Conservation (phyloP, 768 basidiomycete genomes). For the Cyclocybe cylindracea region DNA sequence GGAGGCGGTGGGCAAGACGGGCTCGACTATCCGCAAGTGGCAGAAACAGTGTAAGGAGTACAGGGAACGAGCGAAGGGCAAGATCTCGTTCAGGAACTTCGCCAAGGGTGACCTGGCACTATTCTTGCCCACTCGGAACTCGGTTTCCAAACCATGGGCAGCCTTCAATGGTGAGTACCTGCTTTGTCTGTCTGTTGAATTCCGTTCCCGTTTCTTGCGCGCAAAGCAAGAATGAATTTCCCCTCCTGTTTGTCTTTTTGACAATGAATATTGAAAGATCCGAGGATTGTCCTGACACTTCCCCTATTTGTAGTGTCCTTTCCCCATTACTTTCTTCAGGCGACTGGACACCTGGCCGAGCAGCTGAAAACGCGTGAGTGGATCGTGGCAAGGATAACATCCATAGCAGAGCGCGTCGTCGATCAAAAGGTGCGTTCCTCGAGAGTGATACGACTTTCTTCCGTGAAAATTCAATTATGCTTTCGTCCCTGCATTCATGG, state of each 20-base stretch:
- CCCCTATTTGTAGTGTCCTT: slow-evolving; percentile 69
- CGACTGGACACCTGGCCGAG: slow-evolving; percentile 83
- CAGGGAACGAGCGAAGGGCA: slow-evolving; percentile 91
- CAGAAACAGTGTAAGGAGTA: slow-evolving; percentile 97
- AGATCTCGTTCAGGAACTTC: slow-evolving; percentile 96
- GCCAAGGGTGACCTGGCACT: slow-evolving; percentile 93
- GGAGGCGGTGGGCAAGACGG: slow-evolving; percentile 78
- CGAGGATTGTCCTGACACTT: slow-evolving; percentile 37
- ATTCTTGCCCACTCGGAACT: slow-evolving; percentile 95
- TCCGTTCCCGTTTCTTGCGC: not conserved
- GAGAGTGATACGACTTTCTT: slow-evolving; percentile 12
- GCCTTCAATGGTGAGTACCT: slow-evolving; percentile 86
- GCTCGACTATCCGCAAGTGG: slow-evolving; percentile 93
- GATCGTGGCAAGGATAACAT: slow-evolving; percentile 92
- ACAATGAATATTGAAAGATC: slow-evolving; percentile 12
- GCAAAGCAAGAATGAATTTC: too few species aligned
- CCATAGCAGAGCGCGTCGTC: slow-evolving; percentile 83
- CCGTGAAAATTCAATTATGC: slow-evolving; percentile 3
- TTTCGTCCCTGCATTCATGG: slow-evolving; percentile 30
- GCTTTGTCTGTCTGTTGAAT: not conserved
- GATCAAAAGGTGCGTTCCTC: slow-evolving; percentile 63
- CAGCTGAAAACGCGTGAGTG: slow-evolving; percentile 91
- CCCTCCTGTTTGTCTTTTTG: not conserved
- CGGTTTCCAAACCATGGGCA: slow-evolving; percentile 93
- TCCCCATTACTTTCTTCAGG: slow-evolving; percentile 96